Evolutionary conservation across 1,284 basidiomycete genomes (phyloP).

Genomic region (Trichosporon asahii): DNA sequence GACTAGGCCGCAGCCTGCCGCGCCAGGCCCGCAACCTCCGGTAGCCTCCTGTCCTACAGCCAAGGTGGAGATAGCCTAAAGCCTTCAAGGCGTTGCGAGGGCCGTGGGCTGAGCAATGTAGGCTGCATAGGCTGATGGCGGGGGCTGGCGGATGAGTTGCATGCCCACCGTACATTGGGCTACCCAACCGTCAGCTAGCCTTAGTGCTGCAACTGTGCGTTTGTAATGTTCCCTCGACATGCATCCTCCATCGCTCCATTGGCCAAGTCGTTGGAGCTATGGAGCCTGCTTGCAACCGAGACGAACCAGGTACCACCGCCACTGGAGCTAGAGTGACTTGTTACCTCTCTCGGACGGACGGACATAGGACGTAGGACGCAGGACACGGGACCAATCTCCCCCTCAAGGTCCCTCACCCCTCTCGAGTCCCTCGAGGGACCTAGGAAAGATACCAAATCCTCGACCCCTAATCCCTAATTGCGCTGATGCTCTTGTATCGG

Average conservation of each 20-base stretch:
- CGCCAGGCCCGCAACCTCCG: not conserved
- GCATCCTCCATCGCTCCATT: not conserved
- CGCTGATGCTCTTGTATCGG: not conserved
- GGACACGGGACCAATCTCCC: not conserved
- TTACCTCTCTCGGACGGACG: constrained; percentile 6
- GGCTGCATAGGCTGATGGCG: not conserved
- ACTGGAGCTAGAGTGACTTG: not conserved
- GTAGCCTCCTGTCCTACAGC: not conserved
- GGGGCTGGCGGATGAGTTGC: not conserved
- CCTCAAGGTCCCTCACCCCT: not conserved
- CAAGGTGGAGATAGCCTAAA: not conserved
- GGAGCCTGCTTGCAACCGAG: not conserved
- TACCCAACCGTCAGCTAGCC: not conserved
- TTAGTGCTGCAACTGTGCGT: not conserved
- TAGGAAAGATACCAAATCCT: constrained; percentile 4
- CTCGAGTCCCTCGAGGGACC: not conserved
- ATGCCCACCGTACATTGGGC: not conserved
- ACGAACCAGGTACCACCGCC: not conserved
- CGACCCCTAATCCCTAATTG: not conserved
- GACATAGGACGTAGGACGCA: not conserved
- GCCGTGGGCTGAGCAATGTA: not conserved
- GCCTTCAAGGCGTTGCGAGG: not conserved
- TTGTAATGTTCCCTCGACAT: not conserved
- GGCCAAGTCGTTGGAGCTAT: not conserved
- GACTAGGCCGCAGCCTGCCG: not conserved